Conservation (phyloP, 805 yeast genomes). For the Brettanomyces naardenensis region DNA sequence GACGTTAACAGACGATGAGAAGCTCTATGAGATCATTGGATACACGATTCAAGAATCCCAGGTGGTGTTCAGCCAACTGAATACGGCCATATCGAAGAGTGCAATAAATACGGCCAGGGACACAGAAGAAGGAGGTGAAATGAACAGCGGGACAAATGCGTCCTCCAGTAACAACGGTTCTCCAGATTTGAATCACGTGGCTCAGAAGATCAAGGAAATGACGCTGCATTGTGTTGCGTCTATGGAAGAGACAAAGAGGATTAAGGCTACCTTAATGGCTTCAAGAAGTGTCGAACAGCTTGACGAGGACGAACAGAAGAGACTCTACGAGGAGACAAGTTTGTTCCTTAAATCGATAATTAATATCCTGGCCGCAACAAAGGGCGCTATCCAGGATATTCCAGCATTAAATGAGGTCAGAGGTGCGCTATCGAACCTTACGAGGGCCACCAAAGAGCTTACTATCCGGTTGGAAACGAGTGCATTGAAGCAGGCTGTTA, state of each 20-base stretch:
- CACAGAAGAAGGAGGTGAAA: not conserved
- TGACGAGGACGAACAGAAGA: conserved; percentile 44
- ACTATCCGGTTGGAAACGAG: conserved; percentile 76
- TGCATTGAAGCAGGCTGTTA: conserved; percentile 30
- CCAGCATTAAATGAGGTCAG: conserved; percentile 75
- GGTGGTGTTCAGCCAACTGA: conserved; percentile 69
- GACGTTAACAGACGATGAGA: conserved; percentile 20
- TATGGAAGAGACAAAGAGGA: conserved; percentile 70
- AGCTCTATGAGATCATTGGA: conserved; percentile 21
- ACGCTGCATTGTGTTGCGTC: conserved; percentile 72
- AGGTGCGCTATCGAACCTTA: conserved; percentile 70
- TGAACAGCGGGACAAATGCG: not conserved
- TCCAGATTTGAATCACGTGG: conserved; percentile 27
- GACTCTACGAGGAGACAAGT: conserved; percentile 82
- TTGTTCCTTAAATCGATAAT: conserved; percentile 76
- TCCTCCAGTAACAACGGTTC: conserved; percentile 4
- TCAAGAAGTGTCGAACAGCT: conserved; percentile 21
- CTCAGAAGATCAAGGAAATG: conserved; percentile 65
- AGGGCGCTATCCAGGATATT: conserved; percentile 71
- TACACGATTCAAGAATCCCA: conserved; percentile 46
- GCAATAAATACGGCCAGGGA: conserved; percentile 43
- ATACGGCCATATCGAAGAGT: conserved; percentile 55
- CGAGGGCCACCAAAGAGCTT: conserved; percentile 86
- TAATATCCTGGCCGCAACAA: conserved; percentile 75
- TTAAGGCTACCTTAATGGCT: conserved; percentile 47